Percentiles rank a stretch among this genome's conserved stretches.
phyloP scores from a whole-genome alignment of 805 yeast genomes.

The Lipomyces orientalis region DNA sequence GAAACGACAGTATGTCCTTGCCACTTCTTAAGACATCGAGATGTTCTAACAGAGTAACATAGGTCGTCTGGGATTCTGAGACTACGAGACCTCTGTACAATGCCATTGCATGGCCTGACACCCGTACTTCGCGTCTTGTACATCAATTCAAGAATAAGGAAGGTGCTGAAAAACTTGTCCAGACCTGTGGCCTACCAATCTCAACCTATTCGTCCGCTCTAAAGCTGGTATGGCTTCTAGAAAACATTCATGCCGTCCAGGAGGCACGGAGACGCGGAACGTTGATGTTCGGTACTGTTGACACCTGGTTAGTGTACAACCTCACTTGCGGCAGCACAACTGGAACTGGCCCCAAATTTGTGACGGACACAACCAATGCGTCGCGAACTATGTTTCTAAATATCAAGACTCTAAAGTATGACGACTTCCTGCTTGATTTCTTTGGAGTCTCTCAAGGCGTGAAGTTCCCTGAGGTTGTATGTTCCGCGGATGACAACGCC shows the following conservation, averaged over 20 bases:
- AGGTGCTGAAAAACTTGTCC: slow-evolving; percentile 61
- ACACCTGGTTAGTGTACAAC: slow-evolving; percentile 90
- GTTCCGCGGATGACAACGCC: slow-evolving; percentile 65
- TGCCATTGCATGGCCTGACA: slow-evolving; percentile 97
- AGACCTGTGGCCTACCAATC: slow-evolving; percentile 81
- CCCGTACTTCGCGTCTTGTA: slow-evolving; percentile 78
- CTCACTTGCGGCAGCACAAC: slow-evolving; percentile 65
- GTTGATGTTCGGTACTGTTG: slow-evolving; percentile 91
- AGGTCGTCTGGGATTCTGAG: slow-evolving; percentile 73
- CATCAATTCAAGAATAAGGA: slow-evolving; percentile 63
- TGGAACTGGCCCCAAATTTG: slow-evolving; percentile 54
- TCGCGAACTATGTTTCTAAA: slow-evolving; percentile 90
- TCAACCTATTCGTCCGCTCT: slow-evolving; percentile 92
- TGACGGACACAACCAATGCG: slow-evolving; percentile 90
- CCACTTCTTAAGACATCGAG: not conserved
- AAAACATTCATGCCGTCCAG: slow-evolving; percentile 70
- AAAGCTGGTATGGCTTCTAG: slow-evolving; percentile 86
- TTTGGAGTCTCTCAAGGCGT: slow-evolving; percentile 78
- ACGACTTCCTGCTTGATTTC: slow-evolving; percentile 71
- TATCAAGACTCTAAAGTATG: slow-evolving; percentile 75
- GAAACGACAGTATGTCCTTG: slow-evolving; percentile 70
- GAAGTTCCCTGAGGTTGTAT: slow-evolving; percentile 73
- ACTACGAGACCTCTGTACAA: slow-evolving; percentile 84
- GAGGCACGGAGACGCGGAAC: slow-evolving; percentile 76
- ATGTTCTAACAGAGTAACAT: not conserved